Conservation (phyloP, 2,329 filamentous ascomycete genomes). For the Zarea fungicola region DNA sequence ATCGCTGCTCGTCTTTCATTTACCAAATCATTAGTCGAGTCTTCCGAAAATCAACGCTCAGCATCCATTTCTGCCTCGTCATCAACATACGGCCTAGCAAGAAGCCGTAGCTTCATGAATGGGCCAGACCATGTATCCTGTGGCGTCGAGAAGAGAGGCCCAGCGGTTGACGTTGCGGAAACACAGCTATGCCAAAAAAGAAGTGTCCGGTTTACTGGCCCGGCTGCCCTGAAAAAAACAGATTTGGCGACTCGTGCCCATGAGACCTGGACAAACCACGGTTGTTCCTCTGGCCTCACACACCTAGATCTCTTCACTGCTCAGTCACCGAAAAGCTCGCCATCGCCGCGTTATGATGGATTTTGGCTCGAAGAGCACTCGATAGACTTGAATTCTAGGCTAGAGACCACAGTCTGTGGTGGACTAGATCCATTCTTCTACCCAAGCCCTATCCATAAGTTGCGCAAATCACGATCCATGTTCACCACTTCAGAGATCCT, state of each 20-base stretch:
- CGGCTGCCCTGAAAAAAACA: slow-evolving; percentile 25
- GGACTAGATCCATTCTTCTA: slow-evolving; percentile 4
- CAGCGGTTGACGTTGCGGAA: slow-evolving; percentile 15
- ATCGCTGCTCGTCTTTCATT: slow-evolving; percentile 58
- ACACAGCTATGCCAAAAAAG: slow-evolving; percentile 38
- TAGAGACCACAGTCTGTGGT: background rate
- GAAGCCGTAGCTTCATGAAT: slow-evolving; percentile 20
- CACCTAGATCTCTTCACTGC: background rate
- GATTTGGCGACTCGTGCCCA: slow-evolving; percentile 26
- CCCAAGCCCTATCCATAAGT: background rate
- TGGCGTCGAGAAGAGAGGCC: slow-evolving; percentile 15
- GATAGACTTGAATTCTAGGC: background rate
- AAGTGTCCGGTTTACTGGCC: slow-evolving; percentile 51
- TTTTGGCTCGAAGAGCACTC: slow-evolving; percentile 4
- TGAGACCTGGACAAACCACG: slow-evolving; percentile 6
- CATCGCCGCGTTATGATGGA: background rate
- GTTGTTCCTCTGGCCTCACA: background rate
- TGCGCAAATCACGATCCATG: slow-evolving; percentile 50
- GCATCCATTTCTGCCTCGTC: background rate
- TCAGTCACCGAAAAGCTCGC: slow-evolving; percentile 2
- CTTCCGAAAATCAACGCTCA: background rate
- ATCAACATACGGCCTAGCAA: slow-evolving; percentile 6
- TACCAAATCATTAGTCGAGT: slow-evolving; percentile 37
- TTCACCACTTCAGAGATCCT: slow-evolving; percentile 30
- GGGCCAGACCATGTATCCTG: slow-evolving; percentile 15